Evolutionary conservation across 1,139 yeast genomes (phyloP).

Genomic region (Insectozyma bohioensis): DNA sequence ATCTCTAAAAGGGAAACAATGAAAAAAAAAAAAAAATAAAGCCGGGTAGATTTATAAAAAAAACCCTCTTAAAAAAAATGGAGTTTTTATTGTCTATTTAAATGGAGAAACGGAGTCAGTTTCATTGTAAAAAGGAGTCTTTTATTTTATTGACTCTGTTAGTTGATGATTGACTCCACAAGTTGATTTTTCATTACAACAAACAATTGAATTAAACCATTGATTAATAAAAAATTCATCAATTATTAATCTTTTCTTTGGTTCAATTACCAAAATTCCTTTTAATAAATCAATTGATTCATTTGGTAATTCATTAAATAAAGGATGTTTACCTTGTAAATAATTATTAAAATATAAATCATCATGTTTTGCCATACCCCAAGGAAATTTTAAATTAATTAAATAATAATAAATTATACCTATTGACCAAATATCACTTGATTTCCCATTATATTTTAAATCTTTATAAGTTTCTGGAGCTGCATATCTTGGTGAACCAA

Average conservation of each 20-base stretch:
- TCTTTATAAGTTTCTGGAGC: slow-evolving; percentile 48
- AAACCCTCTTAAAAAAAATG: too few relatives aligned
- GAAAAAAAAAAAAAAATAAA: too few relatives aligned
- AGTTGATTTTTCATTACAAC: too few relatives aligned
- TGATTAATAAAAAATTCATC: slow-evolving; percentile 13
- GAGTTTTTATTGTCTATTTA: too few relatives aligned
- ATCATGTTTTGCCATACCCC: slow-evolving; percentile 33
- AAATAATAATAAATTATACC: slow-evolving; percentile 43
- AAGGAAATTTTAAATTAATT: slow-evolving; percentile 28
- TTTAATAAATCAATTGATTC: slow-evolving; percentile 13
- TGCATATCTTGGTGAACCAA: slow-evolving; percentile 45
- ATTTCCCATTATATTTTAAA: slow-evolving; percentile 40
- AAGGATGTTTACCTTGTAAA: slow-evolving; percentile 5
- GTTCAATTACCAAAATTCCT: slow-evolving; percentile 18
- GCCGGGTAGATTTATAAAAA: too few relatives aligned
- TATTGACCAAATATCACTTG: slow-evolving; percentile 51
- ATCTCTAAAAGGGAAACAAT: too few relatives aligned
- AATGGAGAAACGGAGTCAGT: too few relatives aligned
- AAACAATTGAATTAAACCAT: slow-evolving; percentile 18
- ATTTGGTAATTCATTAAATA: slow-evolving; percentile 9
- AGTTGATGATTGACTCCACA: slow-evolving; percentile 2
- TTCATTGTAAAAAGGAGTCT: too few relatives aligned
- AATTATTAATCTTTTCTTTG: slow-evolving; percentile 17
- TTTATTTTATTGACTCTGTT: background rate
- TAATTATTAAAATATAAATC: slow-evolving; percentile 18